phyloP scores from a whole-genome alignment of 768 basidiomycete genomes.

The Hygrophorus russula region DNA sequence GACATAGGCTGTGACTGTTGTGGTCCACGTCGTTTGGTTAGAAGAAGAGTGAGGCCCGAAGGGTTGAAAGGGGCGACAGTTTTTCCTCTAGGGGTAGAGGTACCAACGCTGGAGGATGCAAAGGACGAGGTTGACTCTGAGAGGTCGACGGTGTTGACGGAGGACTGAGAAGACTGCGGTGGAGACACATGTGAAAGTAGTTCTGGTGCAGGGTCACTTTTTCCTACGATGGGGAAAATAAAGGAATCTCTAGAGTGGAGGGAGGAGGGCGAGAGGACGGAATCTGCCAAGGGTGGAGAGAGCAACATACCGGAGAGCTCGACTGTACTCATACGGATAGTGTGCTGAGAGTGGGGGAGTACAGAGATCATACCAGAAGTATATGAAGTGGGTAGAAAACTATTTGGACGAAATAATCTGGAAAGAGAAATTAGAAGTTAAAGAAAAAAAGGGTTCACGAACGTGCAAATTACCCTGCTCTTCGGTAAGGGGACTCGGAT shows the following conservation, averaged over 20 bases:
- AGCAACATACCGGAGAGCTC: conserved; percentile 47
- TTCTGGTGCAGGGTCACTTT: not conserved
- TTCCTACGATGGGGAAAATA: conserved; percentile 4
- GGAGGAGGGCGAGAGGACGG: not conserved
- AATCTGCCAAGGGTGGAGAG: conserved; percentile 15
- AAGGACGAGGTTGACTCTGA: conserved; percentile 4
- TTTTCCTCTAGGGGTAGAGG: conserved; percentile 9
- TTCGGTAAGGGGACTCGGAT: conserved; percentile 31
- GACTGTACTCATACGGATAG: conserved; percentile 58
- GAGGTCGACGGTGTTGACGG: not conserved
- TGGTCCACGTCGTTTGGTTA: conserved; percentile 11
- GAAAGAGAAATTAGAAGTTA: conserved; percentile 4
- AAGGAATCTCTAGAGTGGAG: not conserved
- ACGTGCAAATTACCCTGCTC: conserved; percentile 39
- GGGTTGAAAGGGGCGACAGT: conserved; percentile 14
- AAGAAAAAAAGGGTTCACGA: not conserved
- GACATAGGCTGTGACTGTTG: conserved; percentile 1
- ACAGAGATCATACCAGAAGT: conserved; percentile 6
- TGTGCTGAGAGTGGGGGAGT: conserved; percentile 49
- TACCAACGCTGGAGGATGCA: conserved; percentile 9
- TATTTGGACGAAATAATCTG: conserved; percentile 10
- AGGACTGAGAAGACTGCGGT: not conserved
- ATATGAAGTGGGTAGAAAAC: conserved; percentile 8
- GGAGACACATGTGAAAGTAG: not conserved
- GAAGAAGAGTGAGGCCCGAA: conserved; percentile 29